phyloP scores from a whole-genome alignment of 2,329 filamentous ascomycete species.

The Neopestalotiopsis rosae region DNA sequence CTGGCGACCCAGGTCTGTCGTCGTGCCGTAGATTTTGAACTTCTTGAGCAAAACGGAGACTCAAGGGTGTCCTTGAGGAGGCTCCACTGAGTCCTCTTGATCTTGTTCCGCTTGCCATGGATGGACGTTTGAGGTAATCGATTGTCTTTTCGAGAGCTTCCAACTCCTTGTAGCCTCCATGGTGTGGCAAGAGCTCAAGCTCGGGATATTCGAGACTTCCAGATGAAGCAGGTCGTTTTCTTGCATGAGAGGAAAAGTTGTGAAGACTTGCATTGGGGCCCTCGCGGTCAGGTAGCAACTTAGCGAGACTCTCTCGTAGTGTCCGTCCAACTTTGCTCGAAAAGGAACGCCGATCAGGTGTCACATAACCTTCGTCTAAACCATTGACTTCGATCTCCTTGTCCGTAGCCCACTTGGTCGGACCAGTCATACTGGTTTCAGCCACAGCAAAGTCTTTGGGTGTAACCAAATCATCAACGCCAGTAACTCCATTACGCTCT shows the following conservation, averaged over 20 bases:
- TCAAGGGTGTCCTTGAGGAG: slow-evolving; percentile 26
- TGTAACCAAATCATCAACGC: slow-evolving; percentile 30
- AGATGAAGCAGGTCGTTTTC: slow-evolving; percentile 15
- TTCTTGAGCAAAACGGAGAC: slow-evolving; percentile 31
- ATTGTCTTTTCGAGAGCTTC: slow-evolving; percentile 38
- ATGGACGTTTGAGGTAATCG: slow-evolving; percentile 36
- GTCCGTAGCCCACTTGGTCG: slow-evolving; percentile 13
- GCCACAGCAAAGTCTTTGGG: slow-evolving; percentile 31
- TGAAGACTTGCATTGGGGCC: background rate
- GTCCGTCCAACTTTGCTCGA: slow-evolving; percentile 30
- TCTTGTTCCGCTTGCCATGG: slow-evolving; percentile 35
- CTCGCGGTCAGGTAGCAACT: slow-evolving; percentile 25
- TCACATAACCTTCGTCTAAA: slow-evolving; percentile 16
- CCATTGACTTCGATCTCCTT: slow-evolving; percentile 6
- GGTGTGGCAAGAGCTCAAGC: slow-evolving; percentile 39
- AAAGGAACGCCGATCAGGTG: slow-evolving; percentile 25
- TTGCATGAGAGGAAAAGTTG: background rate
- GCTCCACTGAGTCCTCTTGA: slow-evolving; percentile 20
- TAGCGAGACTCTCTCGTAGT: slow-evolving; percentile 31
- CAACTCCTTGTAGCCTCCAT: slow-evolving; percentile 37
- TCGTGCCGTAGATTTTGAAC: slow-evolving; percentile 31
- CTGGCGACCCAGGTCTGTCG: slow-evolving; percentile 11
- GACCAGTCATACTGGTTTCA: slow-evolving; percentile 11
- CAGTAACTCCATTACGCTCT: slow-evolving; percentile 33
- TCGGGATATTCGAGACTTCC: slow-evolving; percentile 40